Evolutionary conservation across 305 asterid species (phyloP), one percentile per base, ranked within the genome.

Genomic region (Solanum hybrid): DNA sequence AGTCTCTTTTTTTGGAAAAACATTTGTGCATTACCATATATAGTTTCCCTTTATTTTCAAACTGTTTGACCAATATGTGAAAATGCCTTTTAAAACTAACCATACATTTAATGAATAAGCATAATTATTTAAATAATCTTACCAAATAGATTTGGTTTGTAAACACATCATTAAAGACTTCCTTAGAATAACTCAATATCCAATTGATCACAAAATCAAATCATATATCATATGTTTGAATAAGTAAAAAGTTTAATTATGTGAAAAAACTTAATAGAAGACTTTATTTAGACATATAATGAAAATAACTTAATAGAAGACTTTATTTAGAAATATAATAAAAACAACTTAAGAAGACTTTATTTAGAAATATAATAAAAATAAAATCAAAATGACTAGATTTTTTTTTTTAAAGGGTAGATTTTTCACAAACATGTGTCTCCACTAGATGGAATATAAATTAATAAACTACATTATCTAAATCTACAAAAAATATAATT

Each of bases 381-480:
- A 35, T 3, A 35, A 81, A 81, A 81, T 26, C 13, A 81, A 8
- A 26, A 81, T 81, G n/a, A 8, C 86, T 81, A 3, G 64, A 24
- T n/a, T 79, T 24, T 73, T 12, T 73, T 73, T 3, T 31, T 26
- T 1, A 28, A 82, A 46, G 0, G 69, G 29, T 83, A 28, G 26
- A 10, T 51, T 84, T 82, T 31, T 22, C 31, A 35, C 31, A 78
- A 84, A 84, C 42, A 84, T 28, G 42, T 51, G 42, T 51, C 87
- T 84, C 88, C 88, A 51, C 69, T 51, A 46, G 75, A 51, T 51
- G 88, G 42, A 84, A 51, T 46, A 29, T 16, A 78, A 46, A 84
- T 84, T 84, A 84, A 84, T 84, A 84, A 84, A 51, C 29, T 84
- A 84, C 31, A 84, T 46, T 84, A 84, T 84, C 88, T 84, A 84